phyloP scores from a whole-genome alignment of 192 early-diverging fungal species.

The Entrophospora sp. region DNA sequence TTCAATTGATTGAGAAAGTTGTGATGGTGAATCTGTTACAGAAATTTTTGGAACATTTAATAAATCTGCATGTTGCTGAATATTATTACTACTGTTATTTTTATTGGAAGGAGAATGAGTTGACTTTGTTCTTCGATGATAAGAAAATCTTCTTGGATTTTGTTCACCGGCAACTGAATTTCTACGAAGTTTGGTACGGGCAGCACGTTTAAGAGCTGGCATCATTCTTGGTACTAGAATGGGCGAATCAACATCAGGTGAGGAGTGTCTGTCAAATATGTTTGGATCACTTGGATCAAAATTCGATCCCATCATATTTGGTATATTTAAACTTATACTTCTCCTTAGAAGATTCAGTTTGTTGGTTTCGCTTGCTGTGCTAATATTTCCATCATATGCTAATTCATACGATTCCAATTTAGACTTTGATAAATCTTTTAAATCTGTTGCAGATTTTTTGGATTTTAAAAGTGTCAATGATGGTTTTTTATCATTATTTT shows the following conservation, averaged over 20 bases:
- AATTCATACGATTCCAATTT: too few relatives aligned
- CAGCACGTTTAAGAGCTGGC: constrained; percentile 32
- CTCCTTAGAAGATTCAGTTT: background rate
- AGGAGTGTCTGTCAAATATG: constrained; percentile 34
- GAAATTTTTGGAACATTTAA: background rate
- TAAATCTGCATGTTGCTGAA: background rate
- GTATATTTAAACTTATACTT: background rate
- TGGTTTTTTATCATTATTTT: too few relatives aligned
- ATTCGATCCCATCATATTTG: background rate
- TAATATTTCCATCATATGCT: too few relatives aligned
- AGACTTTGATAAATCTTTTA: too few relatives aligned
- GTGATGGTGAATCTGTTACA: background rate
- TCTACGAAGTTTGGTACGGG: constrained; percentile 44
- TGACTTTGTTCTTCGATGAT: constrained; percentile 20
- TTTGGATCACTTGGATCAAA: constrained; percentile 6
- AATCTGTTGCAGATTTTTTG: too few relatives aligned
- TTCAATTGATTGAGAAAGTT: background rate
- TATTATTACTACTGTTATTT: background rate
- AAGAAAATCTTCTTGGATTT: background rate
- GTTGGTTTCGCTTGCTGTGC: too few relatives aligned
- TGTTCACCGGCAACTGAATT: constrained; percentile 32
- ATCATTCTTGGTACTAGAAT: constrained; percentile 31
- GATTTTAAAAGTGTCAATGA: too few relatives aligned
- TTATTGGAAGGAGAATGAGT: constrained; percentile 1
- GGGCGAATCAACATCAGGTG: constrained; percentile 29